Percentiles rank a stretch among this genome's conserved stretches.
Evolutionary conservation across 805 yeast genomes (phyloP).

Genomic region (Candida suzukii): DNA sequence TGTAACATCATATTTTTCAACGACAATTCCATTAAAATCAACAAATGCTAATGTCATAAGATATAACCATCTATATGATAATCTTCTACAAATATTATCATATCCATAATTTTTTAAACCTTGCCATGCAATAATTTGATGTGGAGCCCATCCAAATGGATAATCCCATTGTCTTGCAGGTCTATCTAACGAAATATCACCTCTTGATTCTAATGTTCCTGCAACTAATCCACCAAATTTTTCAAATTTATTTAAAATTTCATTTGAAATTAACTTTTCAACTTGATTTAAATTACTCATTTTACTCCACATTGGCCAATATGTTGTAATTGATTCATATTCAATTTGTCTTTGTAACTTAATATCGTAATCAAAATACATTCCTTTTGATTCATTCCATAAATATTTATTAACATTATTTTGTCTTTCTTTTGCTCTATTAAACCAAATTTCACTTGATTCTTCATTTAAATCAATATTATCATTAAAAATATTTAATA

Average conservation of each 20-base stretch:
- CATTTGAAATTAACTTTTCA: constrained; percentile 40
- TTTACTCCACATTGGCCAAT: constrained; percentile 91
- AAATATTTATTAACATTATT: constrained; percentile 54
- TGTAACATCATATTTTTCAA: constrained; percentile 90
- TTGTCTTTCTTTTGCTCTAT: constrained; percentile 50
- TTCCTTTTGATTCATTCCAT: constrained; percentile 78
- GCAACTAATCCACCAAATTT: constrained; percentile 85
- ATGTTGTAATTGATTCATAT: constrained; percentile 82
- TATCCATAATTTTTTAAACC: constrained; percentile 74
- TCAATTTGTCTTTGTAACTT: constrained; percentile 44
- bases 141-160: constrained; percentile 99
- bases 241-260: constrained; percentile 65
- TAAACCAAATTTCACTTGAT: constrained; percentile 50
- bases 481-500: too few relatives aligned
- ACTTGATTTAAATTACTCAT: constrained; percentile 65
- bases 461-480: constrained; percentile 38
- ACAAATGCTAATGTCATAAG: constrained; percentile 87
- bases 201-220: constrained; percentile 71
- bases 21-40: constrained; percentile 89
- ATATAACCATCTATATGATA: constrained; percentile 83
- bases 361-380: constrained; percentile 81
- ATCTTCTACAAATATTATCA: constrained; percentile 53
- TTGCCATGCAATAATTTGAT: constrained; percentile 90
- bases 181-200: constrained; percentile 56
- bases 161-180: constrained; percentile 98